These are phyloP conservation scores for Entomortierella parvispora DNA, from an alignment of 192 early-diverging fungal species.

Conservation along the genomic window DNA sequence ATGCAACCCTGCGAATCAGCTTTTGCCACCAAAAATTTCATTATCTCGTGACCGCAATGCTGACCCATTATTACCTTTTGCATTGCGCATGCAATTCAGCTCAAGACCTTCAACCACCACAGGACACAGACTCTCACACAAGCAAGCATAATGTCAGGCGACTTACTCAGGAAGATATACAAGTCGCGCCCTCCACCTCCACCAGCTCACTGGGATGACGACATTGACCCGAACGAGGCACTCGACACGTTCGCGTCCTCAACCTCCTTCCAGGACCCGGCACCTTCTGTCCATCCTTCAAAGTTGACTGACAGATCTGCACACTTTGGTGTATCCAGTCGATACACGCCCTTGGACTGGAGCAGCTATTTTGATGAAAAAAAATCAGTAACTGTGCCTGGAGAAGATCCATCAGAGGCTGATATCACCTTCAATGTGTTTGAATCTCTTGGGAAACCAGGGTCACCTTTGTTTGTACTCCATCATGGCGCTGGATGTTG, in stretches of 20 bases:
- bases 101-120: background rate
- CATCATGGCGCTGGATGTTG: slow-evolving; percentile 86
- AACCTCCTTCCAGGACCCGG: slow-evolving; percentile 6
- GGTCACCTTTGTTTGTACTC: slow-evolving; percentile 75
- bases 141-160: slow-evolving; percentile 15
- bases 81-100: too few species aligned
- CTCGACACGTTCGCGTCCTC: slow-evolving; percentile 7
- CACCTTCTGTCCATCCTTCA: slow-evolving; percentile 37
- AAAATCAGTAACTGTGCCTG: slow-evolving; percentile 37
- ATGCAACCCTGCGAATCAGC: too few species aligned
- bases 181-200: slow-evolving; percentile 48
- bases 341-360: slow-evolving; percentile 62
- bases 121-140: background rate
- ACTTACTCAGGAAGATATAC: slow-evolving; percentile 58
- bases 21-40: too few species aligned
- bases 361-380: slow-evolving; percentile 64
- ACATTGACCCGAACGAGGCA: slow-evolving; percentile 9
- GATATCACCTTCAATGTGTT: slow-evolving; percentile 59
- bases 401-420: slow-evolving; percentile 2
- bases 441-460: slow-evolving; percentile 41
- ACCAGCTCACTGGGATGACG: slow-evolving; percentile 31
- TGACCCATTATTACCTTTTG: too few species aligned
- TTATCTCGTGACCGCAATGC: too few species aligned
- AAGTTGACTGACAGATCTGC: slow-evolving; percentile 6
- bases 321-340: slow-evolving; percentile 12